Evolutionary conservation across 306 rosid genomes (phyloP), one percentile per base, ranked within the genome.

Genomic region (Fagus sylvatica): DNA sequence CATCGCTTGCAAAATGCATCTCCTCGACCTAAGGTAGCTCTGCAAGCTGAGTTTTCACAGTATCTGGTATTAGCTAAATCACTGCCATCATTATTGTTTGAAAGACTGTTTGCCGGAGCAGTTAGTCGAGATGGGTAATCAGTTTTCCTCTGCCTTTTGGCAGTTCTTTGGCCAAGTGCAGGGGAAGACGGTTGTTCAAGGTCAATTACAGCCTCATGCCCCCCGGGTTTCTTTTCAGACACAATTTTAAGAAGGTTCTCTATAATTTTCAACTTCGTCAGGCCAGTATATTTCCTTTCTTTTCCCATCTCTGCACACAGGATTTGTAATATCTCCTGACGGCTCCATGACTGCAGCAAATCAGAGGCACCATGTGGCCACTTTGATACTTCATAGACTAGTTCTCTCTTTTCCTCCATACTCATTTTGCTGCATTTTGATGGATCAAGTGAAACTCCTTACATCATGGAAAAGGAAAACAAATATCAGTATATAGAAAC

Each of bases 281-380:
- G 74, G 56, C 99, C 99, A 55, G 99, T 95, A 75, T 95, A 95
- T 84, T 95, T 95, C 83, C 99, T 95, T 83, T 95, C 99, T 83
- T 95, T 95, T 60, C 99, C 99, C 99, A 95, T 89, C 86, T 95
- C 99, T 49, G 90, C 97, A 84, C 99, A 95, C 72, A 95, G 82
- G 78, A 95, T 87, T 80, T 95, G 98, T 60, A 95, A 81, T 82
- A 95, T 93, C 75, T 95, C 98, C 83, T 93, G 99, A 67, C 98
- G 99, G 79, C 97, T 95, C 97, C 99, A 95, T 48, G 97, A 84
- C 85, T 93, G 99, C 53, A 95, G 88, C 77, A 84, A 74, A 79
- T 95, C 98, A 17, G 89, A 78, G 72, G 99, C 99, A 74, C 90
- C 94, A 59, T 85, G 86, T 12, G 96, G 76, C 94, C 87, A 81